phyloP scores from a whole-genome alignment of 2,329 filamentous ascomycete species.

The Claviceps digitariae region DNA sequence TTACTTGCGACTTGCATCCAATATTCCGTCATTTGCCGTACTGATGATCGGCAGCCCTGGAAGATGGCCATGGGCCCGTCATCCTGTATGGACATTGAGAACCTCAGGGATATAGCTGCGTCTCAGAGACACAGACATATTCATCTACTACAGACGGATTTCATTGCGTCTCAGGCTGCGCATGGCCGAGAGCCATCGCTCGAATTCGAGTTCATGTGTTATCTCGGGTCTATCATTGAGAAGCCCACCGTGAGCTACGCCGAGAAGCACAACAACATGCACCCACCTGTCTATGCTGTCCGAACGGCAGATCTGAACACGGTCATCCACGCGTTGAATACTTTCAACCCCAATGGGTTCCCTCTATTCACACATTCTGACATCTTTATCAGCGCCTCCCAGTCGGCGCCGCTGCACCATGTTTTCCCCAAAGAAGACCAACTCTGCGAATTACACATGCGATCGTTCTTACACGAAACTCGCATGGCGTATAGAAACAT shows the following conservation, averaged over 20 bases:
- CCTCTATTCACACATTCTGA: background rate
- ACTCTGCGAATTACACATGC: background rate
- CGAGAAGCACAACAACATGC: background rate
- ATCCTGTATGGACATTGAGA: background rate
- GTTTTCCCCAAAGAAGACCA: background rate
- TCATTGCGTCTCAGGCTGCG: background rate
- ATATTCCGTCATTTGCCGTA: background rate
- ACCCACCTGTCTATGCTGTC: background rate
- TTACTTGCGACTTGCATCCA: background rate
- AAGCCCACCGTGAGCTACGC: background rate
- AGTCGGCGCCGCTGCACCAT: background rate
- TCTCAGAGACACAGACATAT: background rate
- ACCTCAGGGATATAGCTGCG: background rate
- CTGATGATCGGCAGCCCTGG: conserved; percentile 1
- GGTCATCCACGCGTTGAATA: background rate
- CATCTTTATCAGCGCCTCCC: background rate
- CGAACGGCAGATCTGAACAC: background rate
- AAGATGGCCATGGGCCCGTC: background rate
- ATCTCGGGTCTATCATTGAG: background rate
- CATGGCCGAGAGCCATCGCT: background rate
- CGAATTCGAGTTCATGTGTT: background rate
- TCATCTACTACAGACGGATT: background rate
- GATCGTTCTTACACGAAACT: background rate
- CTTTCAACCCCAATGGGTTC: background rate
- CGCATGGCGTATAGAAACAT: background rate